A percentile compares a stretch with the other conserved stretches of the same genome.
These are phyloP conservation scores for Aspergillus phoenicis DNA, from an alignment of 2,329 filamentous ascomycete genomes.

Conservation along the genomic window DNA sequence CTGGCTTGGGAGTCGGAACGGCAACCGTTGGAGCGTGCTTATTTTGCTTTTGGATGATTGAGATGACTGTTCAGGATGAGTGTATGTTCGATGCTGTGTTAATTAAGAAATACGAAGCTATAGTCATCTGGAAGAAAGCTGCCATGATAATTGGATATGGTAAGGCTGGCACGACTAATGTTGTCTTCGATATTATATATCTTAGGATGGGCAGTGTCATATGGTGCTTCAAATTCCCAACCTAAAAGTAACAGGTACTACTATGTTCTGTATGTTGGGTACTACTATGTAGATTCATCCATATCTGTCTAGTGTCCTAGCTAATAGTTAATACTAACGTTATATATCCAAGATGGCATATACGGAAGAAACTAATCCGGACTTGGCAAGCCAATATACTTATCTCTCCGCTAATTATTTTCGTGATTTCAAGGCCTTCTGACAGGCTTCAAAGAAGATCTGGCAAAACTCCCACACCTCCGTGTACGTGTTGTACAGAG, in stretches of 20 bases:
- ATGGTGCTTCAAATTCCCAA: too few species aligned
- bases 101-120: background rate
- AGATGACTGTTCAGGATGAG: too few species aligned
- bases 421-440: constrained; percentile 34
- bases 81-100: background rate
- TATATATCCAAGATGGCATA: background rate
- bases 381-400: background rate
- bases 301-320: background rate
- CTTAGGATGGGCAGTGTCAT: background rate
- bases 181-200: too few species aligned
- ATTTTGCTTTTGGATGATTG: constrained; percentile 56
- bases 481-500: constrained; percentile 77
- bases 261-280: too few species aligned
- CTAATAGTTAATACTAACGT: too few species aligned
- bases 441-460: constrained; percentile 56
- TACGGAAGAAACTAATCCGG: background rate
- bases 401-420: constrained; percentile 10
- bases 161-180: background rate
- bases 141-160: background rate
- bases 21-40: constrained; percentile 66
- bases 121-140: background rate
- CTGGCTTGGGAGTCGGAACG: constrained; percentile 87
- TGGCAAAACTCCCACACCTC: constrained; percentile 68
- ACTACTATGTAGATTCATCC: too few species aligned
- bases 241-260: too few species aligned